Percentiles rank a stretch among this genome's conserved stretches.
phyloP scores from a whole-genome alignment of 1,284 basidiomycete genomes.

The Trametes pubescens region DNA sequence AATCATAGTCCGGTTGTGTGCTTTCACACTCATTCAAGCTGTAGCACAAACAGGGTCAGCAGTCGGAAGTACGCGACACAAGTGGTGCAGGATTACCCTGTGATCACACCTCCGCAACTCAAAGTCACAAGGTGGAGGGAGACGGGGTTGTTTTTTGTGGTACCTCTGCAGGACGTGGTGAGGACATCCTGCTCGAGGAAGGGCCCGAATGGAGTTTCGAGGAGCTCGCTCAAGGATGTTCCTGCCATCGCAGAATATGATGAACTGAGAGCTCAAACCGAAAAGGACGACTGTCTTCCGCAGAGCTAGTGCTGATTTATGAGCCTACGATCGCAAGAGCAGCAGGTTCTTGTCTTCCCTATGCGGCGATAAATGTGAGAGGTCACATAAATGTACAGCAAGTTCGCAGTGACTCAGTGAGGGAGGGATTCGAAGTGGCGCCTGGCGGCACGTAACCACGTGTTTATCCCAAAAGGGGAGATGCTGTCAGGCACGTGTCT shows the following conservation, averaged over 20 bases:
- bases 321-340: no score
- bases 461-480: constrained; percentile 5
- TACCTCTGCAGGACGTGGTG: constrained; percentile 33
- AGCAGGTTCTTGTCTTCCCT: no score
- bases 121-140: constrained; percentile 36
- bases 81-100: constrained; percentile 34
- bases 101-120: constrained; percentile 32
- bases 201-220: constrained; percentile 43
- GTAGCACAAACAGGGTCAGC: no score
- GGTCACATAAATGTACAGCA: no score
- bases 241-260: neutral
- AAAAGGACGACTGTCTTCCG: no score
- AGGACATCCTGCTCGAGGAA: constrained; percentile 39
- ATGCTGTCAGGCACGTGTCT: neutral
- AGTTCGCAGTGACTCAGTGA: no score
- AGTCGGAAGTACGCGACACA: neutral
- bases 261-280: no score
- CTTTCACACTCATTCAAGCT: constrained; percentile 35
- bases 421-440: no score
- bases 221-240: constrained; percentile 22
- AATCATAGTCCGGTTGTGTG: constrained; percentile 23
- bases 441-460: constrained; percentile 20
- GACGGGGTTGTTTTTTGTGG: constrained; percentile 30
- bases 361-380: no score
- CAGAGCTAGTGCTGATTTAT: no score